A percentile compares a stretch with the other conserved stretches of the same genome.
Evolutionary conservation across 177 flowering plant species (phyloP).

Genomic region (Telopea speciosissima): DNA sequence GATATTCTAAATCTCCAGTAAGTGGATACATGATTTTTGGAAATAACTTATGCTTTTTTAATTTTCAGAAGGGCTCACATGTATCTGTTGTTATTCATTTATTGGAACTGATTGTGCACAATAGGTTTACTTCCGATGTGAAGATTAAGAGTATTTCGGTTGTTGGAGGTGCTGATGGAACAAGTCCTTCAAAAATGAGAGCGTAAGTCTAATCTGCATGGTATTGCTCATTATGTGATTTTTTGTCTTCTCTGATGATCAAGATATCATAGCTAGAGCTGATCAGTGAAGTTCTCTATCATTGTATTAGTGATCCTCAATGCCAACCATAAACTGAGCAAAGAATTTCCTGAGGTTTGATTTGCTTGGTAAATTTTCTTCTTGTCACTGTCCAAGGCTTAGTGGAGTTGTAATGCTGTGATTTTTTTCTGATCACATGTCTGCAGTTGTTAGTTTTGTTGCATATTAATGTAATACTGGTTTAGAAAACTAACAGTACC

Average conservation of each 20-base stretch:
- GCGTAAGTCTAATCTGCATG: conserved; percentile 49
- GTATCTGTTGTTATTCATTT: background rate
- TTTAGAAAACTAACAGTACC: too few relatives aligned
- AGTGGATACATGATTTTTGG: too few relatives aligned
- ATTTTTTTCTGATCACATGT: background rate
- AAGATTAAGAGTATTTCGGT: conserved; percentile 93
- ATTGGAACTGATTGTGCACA: background rate
- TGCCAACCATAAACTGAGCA: background rate
- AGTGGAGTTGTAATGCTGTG: background rate
- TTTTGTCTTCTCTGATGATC: background rate
- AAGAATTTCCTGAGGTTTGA: background rate
- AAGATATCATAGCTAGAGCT: background rate
- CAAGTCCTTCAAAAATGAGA: conserved; percentile 96
- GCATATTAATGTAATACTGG: too few relatives aligned
- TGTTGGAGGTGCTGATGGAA: conserved; percentile 93
- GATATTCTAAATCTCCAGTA: too few relatives aligned
- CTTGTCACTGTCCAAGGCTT: background rate
- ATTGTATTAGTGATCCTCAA: background rate
- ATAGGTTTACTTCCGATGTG: conserved; percentile 90
- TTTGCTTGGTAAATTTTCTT: background rate
- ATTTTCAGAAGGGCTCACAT: background rate
- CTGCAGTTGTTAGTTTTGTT: background rate
- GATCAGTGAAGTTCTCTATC: background rate
- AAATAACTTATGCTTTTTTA: too few relatives aligned
- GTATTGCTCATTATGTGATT: background rate